Base-by-base conservation (phyloP, 306 rosid species). In the Boehmeria nivea region DNA sequence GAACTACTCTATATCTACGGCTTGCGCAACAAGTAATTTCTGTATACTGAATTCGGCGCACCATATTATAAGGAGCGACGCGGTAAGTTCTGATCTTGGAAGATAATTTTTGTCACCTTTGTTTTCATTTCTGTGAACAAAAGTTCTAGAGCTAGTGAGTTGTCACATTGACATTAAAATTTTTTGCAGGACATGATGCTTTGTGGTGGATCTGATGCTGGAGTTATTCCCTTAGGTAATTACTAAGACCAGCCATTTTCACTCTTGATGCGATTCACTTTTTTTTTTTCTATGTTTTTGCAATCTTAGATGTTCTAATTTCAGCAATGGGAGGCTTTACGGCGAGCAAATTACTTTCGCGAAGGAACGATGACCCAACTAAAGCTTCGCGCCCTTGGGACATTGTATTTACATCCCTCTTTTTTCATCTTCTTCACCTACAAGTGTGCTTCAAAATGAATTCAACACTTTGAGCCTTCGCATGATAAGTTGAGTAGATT, bases 311-410 rank as follows among this genome's bases (percentile, higher is more conserved):
- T 13, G 9, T 34, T 11, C n/a, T 57, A 12, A 15, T 28, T 77
- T 70, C 83, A 81, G 96, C 85, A 71, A 68, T 84, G 77, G 95
- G 94, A 72, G 94, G 89, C 43, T 75, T 81, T 64, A 72, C 68
- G 36, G 84, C 85, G 38, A 84, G 89, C 70, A 78, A 70, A 67
- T 80, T 74, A 47, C 85, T 87, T 57, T 87, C 96, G 1, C 79
- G 66, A 67, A 77, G 87, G 67, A 87, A 87, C 45, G 54, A 70
- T 3, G 89, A 84, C 66, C 96, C 94, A 44, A 60, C 94, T 16
- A 87, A 75, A 77, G 94, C 96, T 46, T 87, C 96, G 24, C 78
- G 96, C 69, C 87, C 96, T 43, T 87, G 96, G 96, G 94, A 83
- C 71, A 71, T 36, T 63, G 95, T 81, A 79, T 64, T 54, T 31